Evolutionary conservation across 2,329 filamentous ascomycete species (phyloP).

Genomic region (Penicillium hordei): DNA sequence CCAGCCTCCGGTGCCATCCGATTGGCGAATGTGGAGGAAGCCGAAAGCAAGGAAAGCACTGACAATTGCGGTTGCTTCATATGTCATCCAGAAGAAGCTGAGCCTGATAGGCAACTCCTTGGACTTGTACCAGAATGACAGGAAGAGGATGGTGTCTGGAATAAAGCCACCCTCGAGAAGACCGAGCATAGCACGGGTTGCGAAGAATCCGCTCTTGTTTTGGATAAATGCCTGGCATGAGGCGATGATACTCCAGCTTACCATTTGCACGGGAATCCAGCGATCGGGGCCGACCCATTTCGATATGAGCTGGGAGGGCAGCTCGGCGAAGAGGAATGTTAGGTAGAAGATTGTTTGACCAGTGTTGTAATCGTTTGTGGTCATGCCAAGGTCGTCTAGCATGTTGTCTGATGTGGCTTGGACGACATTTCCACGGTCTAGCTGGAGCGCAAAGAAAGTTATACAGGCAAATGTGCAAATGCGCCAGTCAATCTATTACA

Average conservation of each 20-base stretch:
- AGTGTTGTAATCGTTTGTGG: conserved; percentile 47
- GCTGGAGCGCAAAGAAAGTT: conserved; percentile 64
- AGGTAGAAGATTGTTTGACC: conserved; percentile 44
- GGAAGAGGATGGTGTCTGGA: conserved; percentile 53
- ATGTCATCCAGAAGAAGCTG: conserved; percentile 69
- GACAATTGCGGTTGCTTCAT: conserved; percentile 50
- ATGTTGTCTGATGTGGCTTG: conserved; percentile 65
- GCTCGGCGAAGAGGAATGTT: conserved; percentile 49
- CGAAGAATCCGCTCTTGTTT: conserved; percentile 45
- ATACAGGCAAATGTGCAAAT: conserved; percentile 51
- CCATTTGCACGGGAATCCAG: conserved; percentile 62
- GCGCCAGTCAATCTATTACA: conserved; percentile 41
- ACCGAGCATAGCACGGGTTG: conserved; percentile 50
- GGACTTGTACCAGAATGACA: conserved; percentile 74
- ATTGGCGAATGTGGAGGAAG: conserved; percentile 41
- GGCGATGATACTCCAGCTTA: conserved; percentile 57
- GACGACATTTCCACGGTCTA: conserved; percentile 62
- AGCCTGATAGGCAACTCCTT: conserved; percentile 67
- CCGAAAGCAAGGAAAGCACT: conserved; percentile 50
- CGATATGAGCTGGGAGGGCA: conserved; percentile 61
- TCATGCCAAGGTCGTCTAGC: conserved; percentile 52
- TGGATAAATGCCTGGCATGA: conserved; percentile 52
- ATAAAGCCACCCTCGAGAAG: conserved; percentile 56
- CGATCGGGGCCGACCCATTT: conserved; percentile 60
- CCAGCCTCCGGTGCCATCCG: conserved; percentile 44